A percentile compares a stretch with the other conserved stretches of the same genome.
Evolutionary conservation across 2,329 filamentous ascomycete genomes (phyloP).

Genomic region (Penicillium digitatum): DNA sequence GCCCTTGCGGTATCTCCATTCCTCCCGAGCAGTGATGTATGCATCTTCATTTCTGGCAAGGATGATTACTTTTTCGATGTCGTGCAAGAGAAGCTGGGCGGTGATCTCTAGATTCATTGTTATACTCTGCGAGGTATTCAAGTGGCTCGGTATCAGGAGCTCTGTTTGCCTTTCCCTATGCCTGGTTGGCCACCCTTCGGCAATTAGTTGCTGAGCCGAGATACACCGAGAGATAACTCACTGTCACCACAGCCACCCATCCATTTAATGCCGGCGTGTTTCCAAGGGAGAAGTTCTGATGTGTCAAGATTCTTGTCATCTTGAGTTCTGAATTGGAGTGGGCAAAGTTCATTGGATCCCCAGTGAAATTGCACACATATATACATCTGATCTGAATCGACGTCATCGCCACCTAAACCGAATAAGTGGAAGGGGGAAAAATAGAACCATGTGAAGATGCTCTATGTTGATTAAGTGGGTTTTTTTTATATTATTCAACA

Average conservation of each 20-base stretch:
- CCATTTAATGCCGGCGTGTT: conserved; percentile 26
- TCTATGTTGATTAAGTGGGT: conserved; percentile 7
- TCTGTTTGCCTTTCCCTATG: conserved; percentile 26
- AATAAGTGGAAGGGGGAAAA: not conserved
- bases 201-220: not conserved
- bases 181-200: conserved; percentile 29
- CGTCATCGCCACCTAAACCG: not conserved
- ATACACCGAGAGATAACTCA: conserved; percentile 2
- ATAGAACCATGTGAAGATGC: not conserved
- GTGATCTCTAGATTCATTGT: conserved; percentile 23
- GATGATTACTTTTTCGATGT: conserved; percentile 29
- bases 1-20: conserved; percentile 21
- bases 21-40: conserved; percentile 20
- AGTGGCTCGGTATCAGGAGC: not conserved
- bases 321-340: not conserved
- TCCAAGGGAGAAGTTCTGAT: conserved; percentile 26
- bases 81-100: conserved; percentile 30
- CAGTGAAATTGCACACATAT: not conserved
- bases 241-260: conserved; percentile 31
- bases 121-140: not conserved
- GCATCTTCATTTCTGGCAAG: conserved; percentile 26
- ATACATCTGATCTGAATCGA: not conserved
- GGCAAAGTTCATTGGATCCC: not conserved
- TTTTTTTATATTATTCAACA: conserved; percentile 4
- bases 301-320: conserved; percentile 30